A percentile compares a stretch with the other conserved stretches of the same genome.
These are phyloP conservation scores for Rhizopogon roseolus DNA, from an alignment of 768 basidiomycete genomes.

Conservation along the genomic window DNA sequence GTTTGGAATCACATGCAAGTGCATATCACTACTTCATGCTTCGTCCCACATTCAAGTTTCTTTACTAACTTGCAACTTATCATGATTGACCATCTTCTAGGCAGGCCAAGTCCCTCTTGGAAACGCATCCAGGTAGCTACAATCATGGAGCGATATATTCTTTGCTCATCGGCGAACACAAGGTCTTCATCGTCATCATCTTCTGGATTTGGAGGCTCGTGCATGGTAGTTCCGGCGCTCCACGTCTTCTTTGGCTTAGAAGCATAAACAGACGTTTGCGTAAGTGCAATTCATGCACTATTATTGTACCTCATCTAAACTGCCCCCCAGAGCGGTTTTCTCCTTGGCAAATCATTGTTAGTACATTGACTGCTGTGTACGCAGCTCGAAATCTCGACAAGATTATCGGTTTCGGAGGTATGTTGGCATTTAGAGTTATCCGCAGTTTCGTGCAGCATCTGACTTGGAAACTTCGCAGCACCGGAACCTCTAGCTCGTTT, in stretches of 20 bases:
- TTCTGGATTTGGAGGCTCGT: conserved; percentile 88
- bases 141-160: background rate
- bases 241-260: conserved; percentile 62
- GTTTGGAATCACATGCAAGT: conserved; percentile 30
- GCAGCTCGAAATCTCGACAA: conserved; percentile 81
- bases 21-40: background rate
- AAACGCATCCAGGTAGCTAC: conserved; percentile 71
- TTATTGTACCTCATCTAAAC: background rate
- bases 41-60: background rate
- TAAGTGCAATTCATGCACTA: conserved; percentile 28
- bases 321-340: conserved; percentile 64
- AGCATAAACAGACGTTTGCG: conserved; percentile 54
- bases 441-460: background rate
- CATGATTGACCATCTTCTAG: conserved; percentile 94
- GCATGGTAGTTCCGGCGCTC: conserved; percentile 58
- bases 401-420: conserved; percentile 77
- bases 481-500: conserved; percentile 91
- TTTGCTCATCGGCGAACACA: conserved; percentile 3
- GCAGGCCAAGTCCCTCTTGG: conserved; percentile 86
- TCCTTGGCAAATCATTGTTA: conserved; percentile 94
- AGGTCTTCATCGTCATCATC: conserved; percentile 88
- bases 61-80: conserved; percentile 6
- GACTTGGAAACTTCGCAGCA: conserved; percentile 39
- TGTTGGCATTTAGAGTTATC: background rate
- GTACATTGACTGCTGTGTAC: conserved; percentile 81